A percentile compares a stretch with the other conserved stretches of the same genome.
These are phyloP conservation scores for Thalassiosira mediterranea DNA, from an alignment of 352 stramenopile genomes.

Conservation along the genomic window DNA sequence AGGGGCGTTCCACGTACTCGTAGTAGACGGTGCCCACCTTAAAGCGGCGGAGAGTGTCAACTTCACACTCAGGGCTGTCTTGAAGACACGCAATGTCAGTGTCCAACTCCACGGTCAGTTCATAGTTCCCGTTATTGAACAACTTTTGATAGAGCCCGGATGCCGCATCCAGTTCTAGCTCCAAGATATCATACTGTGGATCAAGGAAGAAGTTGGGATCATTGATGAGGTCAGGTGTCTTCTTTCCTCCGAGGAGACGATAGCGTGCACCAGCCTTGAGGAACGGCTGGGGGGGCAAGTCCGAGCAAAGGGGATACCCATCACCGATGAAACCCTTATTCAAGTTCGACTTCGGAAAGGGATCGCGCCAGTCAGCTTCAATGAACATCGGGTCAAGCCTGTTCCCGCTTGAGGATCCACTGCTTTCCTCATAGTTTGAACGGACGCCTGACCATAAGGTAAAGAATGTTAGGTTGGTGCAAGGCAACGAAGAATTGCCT, in stretches of 20 bases:
- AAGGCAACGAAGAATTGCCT: neutral
- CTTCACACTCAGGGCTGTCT: constrained; percentile 49
- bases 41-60: constrained; percentile 69
- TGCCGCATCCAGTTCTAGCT: neutral
- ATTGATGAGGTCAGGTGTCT: constrained; percentile 42
- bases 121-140: constrained; percentile 38
- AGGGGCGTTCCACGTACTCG: constrained; percentile 72
- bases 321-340: constrained; percentile 69
- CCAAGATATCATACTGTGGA: constrained; percentile 9
- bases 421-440: constrained; percentile 38
- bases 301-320: constrained; percentile 60
- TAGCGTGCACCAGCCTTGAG: constrained; percentile 64
- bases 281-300: constrained; percentile 56
- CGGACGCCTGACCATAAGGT: neutral
- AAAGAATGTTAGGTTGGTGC: neutral
- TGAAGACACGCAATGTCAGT: constrained; percentile 42
- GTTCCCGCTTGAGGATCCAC: constrained; percentile 21
- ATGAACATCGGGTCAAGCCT: constrained; percentile 60
- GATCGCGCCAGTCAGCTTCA: constrained; percentile 58
- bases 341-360: constrained; percentile 70
- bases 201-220: constrained; percentile 40
- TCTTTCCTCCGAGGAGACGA: constrained; percentile 47
- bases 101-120: constrained; percentile 38
- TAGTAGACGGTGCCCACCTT: constrained; percentile 71
- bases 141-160: neutral